Base-by-base conservation (phyloP, 2,329 filamentous ascomycete species). In the Lanzia echinophila region DNA sequence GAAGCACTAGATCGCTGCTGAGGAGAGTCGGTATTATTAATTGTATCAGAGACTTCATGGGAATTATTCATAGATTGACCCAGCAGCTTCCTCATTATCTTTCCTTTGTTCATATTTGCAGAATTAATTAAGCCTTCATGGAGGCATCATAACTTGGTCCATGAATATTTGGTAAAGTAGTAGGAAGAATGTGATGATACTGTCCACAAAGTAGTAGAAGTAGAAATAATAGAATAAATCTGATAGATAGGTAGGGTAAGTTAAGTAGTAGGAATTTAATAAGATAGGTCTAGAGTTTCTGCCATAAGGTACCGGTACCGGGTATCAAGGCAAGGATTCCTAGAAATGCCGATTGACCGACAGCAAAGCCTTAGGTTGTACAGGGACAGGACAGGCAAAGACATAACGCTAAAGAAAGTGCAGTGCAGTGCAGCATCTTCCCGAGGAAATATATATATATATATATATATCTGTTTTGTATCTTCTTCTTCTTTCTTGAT, bases 1-100 rank as follows among this genome's bases (percentile, higher is more conserved):
- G 81, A 78, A 58, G 75, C 62, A 58, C 57, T 64, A 13, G 65
- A 64, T 50, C 65, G 62, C 20, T 63, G 58, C 38, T 64, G 60
- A 11, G 61, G 60, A 13, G 62, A 62, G 33, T 63, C 59, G 49
- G 60, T 44, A 8, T 50, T 52, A 39, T 49, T 60, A 8, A 28
- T 28, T 10, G 53, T 56, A 24, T 66, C 63, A 45, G 56, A 50
- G 47, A 43, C 57, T 47, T 64, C 62, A 28, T 54, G 53, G 12
- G 54, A 28, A 28, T 8, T 28, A 28, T 28, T 60, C 6, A 53
- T 46, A 12, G 60, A 46, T 22, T 65, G 64, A 20, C 64, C 62
- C 8, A 68, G 60, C 56, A 67, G 58, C 59, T 64, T 67, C 53
- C 62, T 60, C 59, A 67, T 65, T 54, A 67, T 65, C 56, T 63